These are phyloP conservation scores for Cynanchum wilfordii DNA, from an alignment of 257 asterid genomes.

Conservation along the genomic window DNA sequence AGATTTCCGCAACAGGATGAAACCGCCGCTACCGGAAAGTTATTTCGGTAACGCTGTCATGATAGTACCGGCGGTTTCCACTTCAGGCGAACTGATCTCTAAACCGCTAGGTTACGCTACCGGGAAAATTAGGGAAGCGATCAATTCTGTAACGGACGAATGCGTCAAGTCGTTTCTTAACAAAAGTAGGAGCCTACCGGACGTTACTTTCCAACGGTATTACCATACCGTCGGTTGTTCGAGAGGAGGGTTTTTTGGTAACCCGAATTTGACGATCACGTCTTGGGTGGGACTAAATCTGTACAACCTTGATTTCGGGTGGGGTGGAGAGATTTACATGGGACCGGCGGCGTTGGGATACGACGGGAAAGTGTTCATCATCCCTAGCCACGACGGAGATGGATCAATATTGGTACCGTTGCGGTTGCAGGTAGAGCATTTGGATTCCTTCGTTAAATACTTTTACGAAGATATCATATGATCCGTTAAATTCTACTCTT, in stretches of 20 bases:
- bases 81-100: slow-evolving; percentile 3
- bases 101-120: slow-evolving; percentile 16
- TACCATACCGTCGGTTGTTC: slow-evolving; percentile 18
- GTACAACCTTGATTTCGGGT: slow-evolving; percentile 21
- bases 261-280: slow-evolving; percentile 23
- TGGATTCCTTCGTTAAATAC: slow-evolving; percentile 13
- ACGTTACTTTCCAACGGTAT: slow-evolving; percentile 7
- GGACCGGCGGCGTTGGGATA: slow-evolving; percentile 25
- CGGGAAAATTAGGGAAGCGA: slow-evolving; percentile 12
- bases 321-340: slow-evolving; percentile 26
- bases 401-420: slow-evolving; percentile 20
- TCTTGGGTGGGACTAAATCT: slow-evolving; percentile 24
- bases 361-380: slow-evolving; percentile 20
- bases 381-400: slow-evolving; percentile 9
- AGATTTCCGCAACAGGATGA: slow-evolving; percentile 16
- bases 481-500: too few relatives aligned
- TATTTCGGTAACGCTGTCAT: slow-evolving; percentile 27
- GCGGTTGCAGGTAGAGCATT: slow-evolving; percentile 26
- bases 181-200: slow-evolving; percentile 5
- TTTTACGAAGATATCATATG: slow-evolving; percentile 20
- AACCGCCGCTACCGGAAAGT: slow-evolving; percentile 20
- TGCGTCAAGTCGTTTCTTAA: slow-evolving; percentile 12
- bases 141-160: slow-evolving; percentile 12
- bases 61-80: slow-evolving; percentile 4
- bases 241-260: slow-evolving; percentile 20